Evolutionary conservation across 345 rosid species (phyloP).

Genomic region (Salix purpurea): DNA sequence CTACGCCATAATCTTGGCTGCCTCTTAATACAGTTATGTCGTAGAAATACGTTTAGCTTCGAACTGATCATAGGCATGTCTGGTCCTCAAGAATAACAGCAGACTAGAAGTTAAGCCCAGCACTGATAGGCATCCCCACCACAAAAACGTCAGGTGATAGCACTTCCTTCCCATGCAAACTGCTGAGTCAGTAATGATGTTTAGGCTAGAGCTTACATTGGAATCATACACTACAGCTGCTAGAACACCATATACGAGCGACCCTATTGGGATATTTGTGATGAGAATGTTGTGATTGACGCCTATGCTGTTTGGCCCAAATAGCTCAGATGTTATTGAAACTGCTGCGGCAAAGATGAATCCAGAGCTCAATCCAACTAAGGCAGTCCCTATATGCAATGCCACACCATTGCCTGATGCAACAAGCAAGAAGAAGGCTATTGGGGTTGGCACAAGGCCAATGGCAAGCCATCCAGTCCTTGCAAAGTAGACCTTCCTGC

Average conservation of each 20-base stretch:
- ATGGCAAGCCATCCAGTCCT: constrained; percentile 89
- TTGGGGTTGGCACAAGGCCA: constrained; percentile 76
- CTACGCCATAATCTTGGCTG: neutral
- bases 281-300: constrained; percentile 92
- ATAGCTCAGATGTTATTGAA: constrained; percentile 85
- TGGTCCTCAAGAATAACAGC: constrained; percentile 68
- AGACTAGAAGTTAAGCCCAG: constrained; percentile 57
- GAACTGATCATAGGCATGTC: constrained; percentile 65
- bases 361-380: constrained; percentile 81
- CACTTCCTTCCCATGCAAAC: constrained; percentile 79
- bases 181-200: constrained; percentile 31
- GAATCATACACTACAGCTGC: constrained; percentile 81
- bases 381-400: constrained; percentile 54
- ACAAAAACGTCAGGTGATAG: constrained; percentile 64
- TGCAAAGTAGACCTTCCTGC: constrained; percentile 83
- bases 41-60: constrained; percentile 45
- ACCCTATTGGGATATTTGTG: constrained; percentile 89
- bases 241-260: constrained; percentile 71
- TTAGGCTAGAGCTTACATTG: constrained; percentile 24
- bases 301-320: constrained; percentile 86
- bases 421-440: constrained; percentile 74
- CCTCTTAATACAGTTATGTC: constrained; percentile 20
- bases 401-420: constrained; percentile 43
- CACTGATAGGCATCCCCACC: constrained; percentile 83
- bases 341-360: constrained; percentile 95